Base-by-base conservation (phyloP, 106 monocot genomes). In the Allium sativum region DNA sequence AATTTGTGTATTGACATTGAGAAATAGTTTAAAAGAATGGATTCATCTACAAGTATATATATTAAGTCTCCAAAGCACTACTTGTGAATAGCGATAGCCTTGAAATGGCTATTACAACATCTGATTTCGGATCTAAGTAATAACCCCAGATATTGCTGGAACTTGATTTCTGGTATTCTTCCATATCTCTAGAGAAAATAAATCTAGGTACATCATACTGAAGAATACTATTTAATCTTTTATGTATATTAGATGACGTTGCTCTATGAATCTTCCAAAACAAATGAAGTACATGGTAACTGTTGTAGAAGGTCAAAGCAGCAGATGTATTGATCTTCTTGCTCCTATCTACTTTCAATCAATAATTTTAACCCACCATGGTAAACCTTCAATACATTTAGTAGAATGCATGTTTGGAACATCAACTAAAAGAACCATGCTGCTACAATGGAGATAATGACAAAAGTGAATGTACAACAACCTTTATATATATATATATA, bases 291-390 rank as follows among this genome's bases (percentile, higher is more conserved):
- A 70, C 76, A 56, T 61, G 64, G 73, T 79, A 81, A 43, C 65
- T 88, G 12, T 70, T 61, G 62, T 88, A 75, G 7, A 93, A 56
- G 16, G 87, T 73, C 42, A 93, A 19, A 9, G 66, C 48, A 73
- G 74, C 60, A n/a, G 81, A 79, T 22, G 61, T 44, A 40, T 73
- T 76, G 11, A 70, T 62, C 17, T 53, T 65, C 53, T 70, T 59
- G 19, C 41, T 64, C 74, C 92, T 84, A 71, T 61, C 21, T 31
- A 61, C 63, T 64, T 65, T 12, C 62, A 44, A 65, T 77, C 44
- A 45, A 93, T 74, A 73, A 76, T 82, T 48, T 79, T 82, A 64
- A 17, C 65, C 93, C 93, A 93, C 93, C 88, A 88, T 21, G 45
- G 15, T 58, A 85, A 63, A 4, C 77, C 62, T 58, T 12, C 85